Base-by-base conservation (phyloP, 2,329 filamentous ascomycete species). In the Aureobasidium sp. region DNA sequence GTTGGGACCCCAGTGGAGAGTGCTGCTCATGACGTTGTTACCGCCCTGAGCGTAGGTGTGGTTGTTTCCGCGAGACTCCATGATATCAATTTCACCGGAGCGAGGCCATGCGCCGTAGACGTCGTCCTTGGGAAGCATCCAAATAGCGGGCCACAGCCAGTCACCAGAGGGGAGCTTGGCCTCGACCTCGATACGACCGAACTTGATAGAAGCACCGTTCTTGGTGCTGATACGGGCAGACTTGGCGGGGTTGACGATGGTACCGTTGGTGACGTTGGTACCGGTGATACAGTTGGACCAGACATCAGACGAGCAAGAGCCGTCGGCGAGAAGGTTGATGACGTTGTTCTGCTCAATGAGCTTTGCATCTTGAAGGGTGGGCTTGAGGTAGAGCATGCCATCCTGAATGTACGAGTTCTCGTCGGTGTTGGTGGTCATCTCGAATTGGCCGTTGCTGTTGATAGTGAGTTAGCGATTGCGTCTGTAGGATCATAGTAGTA, bases 91-190 rank as follows among this genome's bases (percentile, higher is more conserved):
- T 74, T 94, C 90, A 49, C 90, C 90, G 9, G 88, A 91, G 8
- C 78, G 75, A 1, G 90, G 90, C 90, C 90, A 95, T 1, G 80
- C 69, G 1, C 90, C 90, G 71, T 94, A 95, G 0, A 78, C 85
- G 59, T 85, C 80, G 47, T 86, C 79, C 50, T 84, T 84, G 1
- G 90, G 90, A 78, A 94, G 79, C 88, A 95, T 89, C 88, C 89
- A 92, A 69, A 95, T 93, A n/a, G 89, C 89, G 2, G 90, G 90
- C 90, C 90, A 94, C 11, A 95, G 81, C 90, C 90, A 94, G 76
- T 94, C 90, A 59, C 90, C 90, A 53, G 78, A 73, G 4, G 90
- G 89, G 34, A 94, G 76, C 74, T 87, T 87, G 30, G 90, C 90
- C 1, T 82, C 85, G 5, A 95, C 89, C 71, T 95, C 89, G 58